These are phyloP conservation scores for Phytophthora kernoviae DNA, from an alignment of 352 stramenopile genomes.

Conservation along the genomic window DNA sequence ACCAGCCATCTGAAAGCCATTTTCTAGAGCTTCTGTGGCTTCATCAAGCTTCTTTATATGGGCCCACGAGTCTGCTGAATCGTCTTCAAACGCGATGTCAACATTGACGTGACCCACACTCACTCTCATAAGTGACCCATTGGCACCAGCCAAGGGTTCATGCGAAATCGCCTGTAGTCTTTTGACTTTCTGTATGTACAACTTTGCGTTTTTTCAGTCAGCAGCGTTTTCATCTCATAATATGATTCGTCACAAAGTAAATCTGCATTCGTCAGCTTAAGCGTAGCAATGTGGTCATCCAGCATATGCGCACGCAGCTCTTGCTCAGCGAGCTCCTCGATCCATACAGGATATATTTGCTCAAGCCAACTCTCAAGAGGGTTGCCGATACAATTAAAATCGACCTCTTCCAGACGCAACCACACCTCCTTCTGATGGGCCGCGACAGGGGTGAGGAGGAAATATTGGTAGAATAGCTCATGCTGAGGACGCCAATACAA, in stretches of 20 bases:
- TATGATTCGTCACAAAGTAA: constrained; percentile 39
- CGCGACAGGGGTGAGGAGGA: constrained; percentile 45
- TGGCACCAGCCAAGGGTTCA: constrained; percentile 7
- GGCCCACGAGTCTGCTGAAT: constrained; percentile 28
- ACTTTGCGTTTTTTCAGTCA: constrained; percentile 64
- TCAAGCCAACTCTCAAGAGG: constrained; percentile 74
- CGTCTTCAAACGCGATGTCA: constrained; percentile 47
- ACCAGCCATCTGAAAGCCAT: constrained; percentile 22
- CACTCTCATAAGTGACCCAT: constrained; percentile 36
- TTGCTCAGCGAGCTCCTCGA: constrained; percentile 68
- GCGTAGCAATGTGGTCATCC: constrained; percentile 59
- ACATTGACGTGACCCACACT: constrained; percentile 34
- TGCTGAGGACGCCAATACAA: constrained; percentile 68
- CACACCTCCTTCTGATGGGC: constrained; percentile 45
- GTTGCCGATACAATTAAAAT: constrained; percentile 51
- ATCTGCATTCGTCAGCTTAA: constrained; percentile 64
- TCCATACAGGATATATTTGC: constrained; percentile 72
- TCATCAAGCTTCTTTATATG: constrained; percentile 56
- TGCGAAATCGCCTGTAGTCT: constrained; percentile 22
- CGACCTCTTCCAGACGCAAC: constrained; percentile 51
- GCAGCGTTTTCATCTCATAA: constrained; percentile 51
- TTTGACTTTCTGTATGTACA: constrained; percentile 67
- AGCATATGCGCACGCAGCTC: constrained; percentile 65
- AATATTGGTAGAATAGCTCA: constrained; percentile 67
- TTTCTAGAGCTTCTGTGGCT: constrained; percentile 36